Evolutionary conservation across 176 grass and related monocot genomes (phyloP).

Genomic region (Zoysia pacifica): DNA sequence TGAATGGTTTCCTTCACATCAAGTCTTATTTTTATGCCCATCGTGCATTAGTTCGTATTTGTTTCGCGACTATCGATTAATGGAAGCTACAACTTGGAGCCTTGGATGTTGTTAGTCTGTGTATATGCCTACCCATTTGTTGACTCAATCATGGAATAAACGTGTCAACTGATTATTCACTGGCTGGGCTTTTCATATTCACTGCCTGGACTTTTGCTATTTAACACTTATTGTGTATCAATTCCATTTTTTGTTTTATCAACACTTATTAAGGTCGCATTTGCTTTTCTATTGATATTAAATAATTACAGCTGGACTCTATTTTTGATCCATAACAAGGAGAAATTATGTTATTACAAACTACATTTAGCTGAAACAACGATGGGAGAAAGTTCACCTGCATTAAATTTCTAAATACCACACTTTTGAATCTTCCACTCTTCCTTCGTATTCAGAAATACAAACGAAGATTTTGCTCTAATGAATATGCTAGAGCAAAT

Average conservation of each 20-base stretch:
- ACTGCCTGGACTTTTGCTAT: not conserved
- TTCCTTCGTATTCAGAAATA: not conserved
- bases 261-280: not conserved
- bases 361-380: slow-evolving; percentile 13
- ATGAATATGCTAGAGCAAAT: not conserved
- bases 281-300: slow-evolving; percentile 15
- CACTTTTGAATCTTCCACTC: not conserved
- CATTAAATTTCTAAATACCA: slow-evolving; percentile 6
- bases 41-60: slow-evolving; percentile 6
- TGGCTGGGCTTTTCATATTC: slow-evolving; percentile 17
- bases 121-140: slow-evolving; percentile 25
- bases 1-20: not conserved
- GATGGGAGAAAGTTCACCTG: not conserved
- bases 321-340: slow-evolving; percentile 3
- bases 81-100: slow-evolving; percentile 13
- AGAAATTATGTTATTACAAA: slow-evolving; percentile 1
- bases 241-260: slow-evolving; percentile 17
- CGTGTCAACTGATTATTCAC: not conserved
- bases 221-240: not conserved
- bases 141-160: not conserved
- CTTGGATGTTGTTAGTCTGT: not conserved
- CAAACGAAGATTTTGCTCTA: not conserved
- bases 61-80: slow-evolving; percentile 9
- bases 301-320: not conserved
- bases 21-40: not conserved